Base-by-base conservation (phyloP, 1,139 yeast genomes). In the Kodamaea arcana region DNA sequence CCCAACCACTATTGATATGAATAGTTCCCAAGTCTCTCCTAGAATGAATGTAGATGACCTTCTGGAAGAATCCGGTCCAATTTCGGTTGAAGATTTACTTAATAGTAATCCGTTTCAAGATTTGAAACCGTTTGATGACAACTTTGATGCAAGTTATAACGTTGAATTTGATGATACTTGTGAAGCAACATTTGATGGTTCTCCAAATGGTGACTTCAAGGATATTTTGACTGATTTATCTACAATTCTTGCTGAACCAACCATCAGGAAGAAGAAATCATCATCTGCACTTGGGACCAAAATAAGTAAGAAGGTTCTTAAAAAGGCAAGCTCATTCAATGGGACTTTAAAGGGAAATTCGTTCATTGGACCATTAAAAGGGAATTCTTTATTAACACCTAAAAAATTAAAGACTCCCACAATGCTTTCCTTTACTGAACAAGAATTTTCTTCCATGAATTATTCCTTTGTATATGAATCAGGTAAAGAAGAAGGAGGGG, bases 81-180 rank as follows among this genome's bases (percentile, higher is more conserved):
- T 32, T 14, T 32, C 56, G 4, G 51, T 55, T n/a, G 58, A 56
- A 21, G 60, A 54, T 32, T 39, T 55, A 13, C 40, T 56, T 22
- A 44, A 47, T 30, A 40, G 45, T n/a, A 55, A 54, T 33, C 60
- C 60, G 4, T 51, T 56, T 26, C 48, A 45, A 3, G 48, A 42
- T 18, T 27, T 42, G 29, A 28, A 45, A 32, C 27, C 42, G 34
- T 17, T 43, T 27, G 35, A 29, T 16, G 26, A 24, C 13, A 27
- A 28, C 24, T 30, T 35, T 6, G 44, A 42, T 14, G 35, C 12
- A 6, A 25, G 15, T 5, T 25, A 13, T 14, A 25, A 25, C 17
- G 4, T n/a, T 10, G 17, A 4, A 4, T n/a, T n/a, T 24, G 12
- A 10, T 15, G 9, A 13, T 25, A 25, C 17, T 8, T 25, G 6